Evolutionary conservation across 2,329 filamentous ascomycete species (phyloP).

Genomic region (Colletotrichum sp.): DNA sequence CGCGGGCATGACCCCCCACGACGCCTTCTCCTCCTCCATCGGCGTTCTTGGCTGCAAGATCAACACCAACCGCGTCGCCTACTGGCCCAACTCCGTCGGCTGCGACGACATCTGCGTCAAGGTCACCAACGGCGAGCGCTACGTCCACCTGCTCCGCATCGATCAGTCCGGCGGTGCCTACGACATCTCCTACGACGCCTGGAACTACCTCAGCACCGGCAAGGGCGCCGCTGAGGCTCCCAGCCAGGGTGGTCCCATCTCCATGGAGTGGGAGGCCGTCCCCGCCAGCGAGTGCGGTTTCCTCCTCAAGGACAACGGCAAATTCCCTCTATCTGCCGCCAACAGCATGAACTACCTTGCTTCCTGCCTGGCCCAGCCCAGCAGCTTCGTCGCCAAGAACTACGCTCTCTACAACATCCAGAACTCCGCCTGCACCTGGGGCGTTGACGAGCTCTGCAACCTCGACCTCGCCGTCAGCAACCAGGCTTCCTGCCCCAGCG

Average conservation of each 20-base stretch:
- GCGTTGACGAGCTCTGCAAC: constrained; percentile 54
- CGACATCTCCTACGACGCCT: constrained; percentile 66
- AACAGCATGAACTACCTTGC: constrained; percentile 62
- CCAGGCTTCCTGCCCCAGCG: constrained; percentile 54
- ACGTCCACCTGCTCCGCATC: constrained; percentile 61
- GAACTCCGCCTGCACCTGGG: constrained; percentile 53
- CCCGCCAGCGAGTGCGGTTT: constrained; percentile 51
- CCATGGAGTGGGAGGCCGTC: constrained; percentile 55
- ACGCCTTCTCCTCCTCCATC: constrained; percentile 58
- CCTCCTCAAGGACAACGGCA: constrained; percentile 50
- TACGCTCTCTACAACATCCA: constrained; percentile 57
- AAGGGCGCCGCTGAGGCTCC: constrained; percentile 50
- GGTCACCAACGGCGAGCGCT: constrained; percentile 51
- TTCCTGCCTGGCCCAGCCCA: constrained; percentile 46
- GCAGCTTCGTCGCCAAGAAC: constrained; percentile 58
- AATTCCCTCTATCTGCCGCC: constrained; percentile 57
- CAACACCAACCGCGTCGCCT: constrained; percentile 64
- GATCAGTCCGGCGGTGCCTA: constrained; percentile 60
- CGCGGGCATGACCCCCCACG: constrained; percentile 56
- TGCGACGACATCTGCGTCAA: constrained; percentile 63
- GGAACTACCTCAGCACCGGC: constrained; percentile 61
- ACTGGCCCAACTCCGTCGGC: constrained; percentile 58
- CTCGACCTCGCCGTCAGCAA: constrained; percentile 52
- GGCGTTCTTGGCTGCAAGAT: constrained; percentile 66
- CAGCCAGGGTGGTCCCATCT: constrained; percentile 51